Base-by-base conservation (phyloP, 768 basidiomycete species). In the Serendipita sp. region DNA sequence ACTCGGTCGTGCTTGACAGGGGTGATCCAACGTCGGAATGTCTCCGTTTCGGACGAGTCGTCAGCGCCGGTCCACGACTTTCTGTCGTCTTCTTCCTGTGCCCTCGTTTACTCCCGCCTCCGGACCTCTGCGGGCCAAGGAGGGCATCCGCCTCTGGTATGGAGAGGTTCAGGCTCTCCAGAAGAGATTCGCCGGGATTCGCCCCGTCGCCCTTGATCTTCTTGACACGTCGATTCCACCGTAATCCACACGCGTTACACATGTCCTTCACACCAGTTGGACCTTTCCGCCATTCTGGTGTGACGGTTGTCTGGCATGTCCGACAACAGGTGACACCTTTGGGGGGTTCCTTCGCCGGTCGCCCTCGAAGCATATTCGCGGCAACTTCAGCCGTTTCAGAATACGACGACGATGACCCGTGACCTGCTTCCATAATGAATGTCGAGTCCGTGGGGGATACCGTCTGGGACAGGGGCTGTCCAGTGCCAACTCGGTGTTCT, bases 221-320 rank as follows among this genome's bases (percentile, higher is more conserved):
- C 53, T 58, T 58, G 24, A 58, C 24, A 31, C 53, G 53, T 28
- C 53, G 53, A 33, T 34, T 58, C 53, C 53, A 58, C 17, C 53
- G 24, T n/a, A 48, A 17, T 34, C 80, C 87, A 77, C 74, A 91
- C 86, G 90, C 90, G 75, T 93, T 93, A 72, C 90, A 93, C 28
- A 93, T 77, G 71, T 93, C 89, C 74, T 93, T 93, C 72, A 87
- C 86, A 28, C 90, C 90, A 68, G 81, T 89, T 61, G 89, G 88
- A 20, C 90, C 90, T 72, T 93, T 93, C 70, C 90, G 77, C 90
- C 90, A 93, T 72, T 93, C 90, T 0, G 90, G 90, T 69, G 89
- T 91, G 5, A 80, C 79, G 4, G 85, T 89, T 11, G 79, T 84
- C 72, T 84, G 86, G 73, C 90, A 93, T 38, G 41, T 42, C 60